Percentiles rank a stretch among this genome's conserved stretches.
phyloP scores from a whole-genome alignment of 164 flowering plant genomes.

The Annona cherimola region DNA sequence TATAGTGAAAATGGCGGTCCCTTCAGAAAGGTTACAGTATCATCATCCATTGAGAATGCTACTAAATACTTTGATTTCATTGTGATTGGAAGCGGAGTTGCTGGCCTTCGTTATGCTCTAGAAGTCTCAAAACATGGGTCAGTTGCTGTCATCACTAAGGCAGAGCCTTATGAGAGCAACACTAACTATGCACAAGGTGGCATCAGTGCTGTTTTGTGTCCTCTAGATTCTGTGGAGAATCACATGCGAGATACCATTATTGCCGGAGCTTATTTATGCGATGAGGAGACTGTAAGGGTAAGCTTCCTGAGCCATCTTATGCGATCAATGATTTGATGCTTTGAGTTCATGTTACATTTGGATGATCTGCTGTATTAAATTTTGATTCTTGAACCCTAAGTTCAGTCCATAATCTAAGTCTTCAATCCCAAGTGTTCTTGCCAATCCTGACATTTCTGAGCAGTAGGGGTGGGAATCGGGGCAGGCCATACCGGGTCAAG shows the following conservation, averaged over 20 bases:
- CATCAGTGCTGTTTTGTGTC: constrained; percentile 92
- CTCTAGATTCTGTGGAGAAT: constrained; percentile 85
- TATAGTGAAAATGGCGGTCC: constrained; percentile 19
- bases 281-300: constrained; percentile 96
- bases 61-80: constrained; percentile 78
- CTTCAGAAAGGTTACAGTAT: constrained; percentile 26
- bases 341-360: background rate
- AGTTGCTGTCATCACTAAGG: constrained; percentile 95
- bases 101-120: constrained; percentile 93
- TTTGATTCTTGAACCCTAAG: background rate
- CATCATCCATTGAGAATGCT: constrained; percentile 44
- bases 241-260: constrained; percentile 92
- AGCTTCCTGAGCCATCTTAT: background rate
- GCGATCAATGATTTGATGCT: background rate
- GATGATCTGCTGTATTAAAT: background rate
- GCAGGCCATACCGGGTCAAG: too few species aligned
- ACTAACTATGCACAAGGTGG: constrained; percentile 99
- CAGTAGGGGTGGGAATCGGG: too few species aligned
- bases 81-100: constrained; percentile 96
- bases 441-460: background rate
- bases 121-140: constrained; percentile 92
- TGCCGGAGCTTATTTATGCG: constrained; percentile 96
- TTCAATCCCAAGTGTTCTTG: too few species aligned
- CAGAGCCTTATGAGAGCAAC: constrained; percentile 94
- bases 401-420: background rate